Base-by-base conservation (phyloP, 2,329 filamentous ascomycete genomes). In the Fusarium stilboides region DNA sequence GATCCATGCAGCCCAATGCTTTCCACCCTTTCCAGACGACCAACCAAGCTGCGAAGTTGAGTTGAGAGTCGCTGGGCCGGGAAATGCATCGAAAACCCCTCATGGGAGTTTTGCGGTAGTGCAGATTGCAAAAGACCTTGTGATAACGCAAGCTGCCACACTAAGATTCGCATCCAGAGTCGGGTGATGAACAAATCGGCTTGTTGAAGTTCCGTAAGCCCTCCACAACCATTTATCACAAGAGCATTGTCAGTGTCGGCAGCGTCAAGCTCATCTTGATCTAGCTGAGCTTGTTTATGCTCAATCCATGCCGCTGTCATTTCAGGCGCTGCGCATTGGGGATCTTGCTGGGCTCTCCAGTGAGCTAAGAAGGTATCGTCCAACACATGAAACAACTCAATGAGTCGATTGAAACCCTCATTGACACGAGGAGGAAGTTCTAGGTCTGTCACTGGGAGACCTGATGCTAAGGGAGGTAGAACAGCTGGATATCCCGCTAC, bases 1-100 rank as follows among this genome's bases (percentile, higher is more conserved):
- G 81, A 85, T 7, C 87, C 87, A 65, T 89, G 86, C 1, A 87
- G 82, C 6, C 82, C 83, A 45, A 89, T 83, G 33, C 83, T 84
- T n/a, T 78, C 76, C 2, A 78, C 74, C 37, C 74, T 80, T 6
- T 76, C 72, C 0, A 82, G 66, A 0, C 76, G 73, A 20, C 71
- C 70, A 2, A 82, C 79, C 4, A 83, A 73, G n/a, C 65, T 76
- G 2, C 81, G 79, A 2, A 83, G 70, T 54, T 83, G 77, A 0
- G 74, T 68, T 1, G 80, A 82, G 1, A 83, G 72, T 1, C 80
- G 76, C 13, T 77, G 74, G 0, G 77, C 79, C 0, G 80, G 81
- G 42, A 82, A 82, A 37, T 80, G 78, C 13, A 82, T 76, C 0
- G 78, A 81, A 8, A 82, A 73, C 0, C 79, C 80, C 13, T 80